These are phyloP conservation scores for Allium cepa DNA, from an alignment of 106 monocot species.

Conservation along the genomic window DNA sequence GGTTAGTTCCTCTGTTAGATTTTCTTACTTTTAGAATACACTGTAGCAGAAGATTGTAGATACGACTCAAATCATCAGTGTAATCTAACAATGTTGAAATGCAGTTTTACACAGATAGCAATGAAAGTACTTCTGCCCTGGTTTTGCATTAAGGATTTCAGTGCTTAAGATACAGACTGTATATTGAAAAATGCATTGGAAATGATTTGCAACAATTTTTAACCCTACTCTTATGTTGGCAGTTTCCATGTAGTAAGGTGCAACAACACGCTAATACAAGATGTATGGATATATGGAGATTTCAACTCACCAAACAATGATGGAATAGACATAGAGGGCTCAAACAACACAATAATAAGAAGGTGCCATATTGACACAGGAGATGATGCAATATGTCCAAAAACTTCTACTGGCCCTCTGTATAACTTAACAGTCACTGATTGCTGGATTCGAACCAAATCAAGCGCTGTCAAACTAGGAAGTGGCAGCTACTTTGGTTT, in stretches of 20 bases:
- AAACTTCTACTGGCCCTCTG: slow-evolving; percentile 73
- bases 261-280: slow-evolving; percentile 33
- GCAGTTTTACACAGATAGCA: no score
- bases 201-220: neutral
- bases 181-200: no score
- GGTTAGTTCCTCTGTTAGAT: slow-evolving; percentile 30
- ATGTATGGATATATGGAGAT: slow-evolving; percentile 76
- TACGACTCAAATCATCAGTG: no score
- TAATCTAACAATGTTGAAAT: no score
- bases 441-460: slow-evolving; percentile 93
- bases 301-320: slow-evolving; percentile 94
- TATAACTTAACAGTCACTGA: slow-evolving; percentile 60
- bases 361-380: slow-evolving; percentile 90
- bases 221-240: slow-evolving; percentile 2
- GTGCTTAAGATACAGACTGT: no score
- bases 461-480: slow-evolving; percentile 81
- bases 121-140: no score
- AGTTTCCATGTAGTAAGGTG: slow-evolving; percentile 89
- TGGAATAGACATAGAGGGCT: slow-evolving; percentile 92
- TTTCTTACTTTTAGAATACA: no score
- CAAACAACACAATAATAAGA: slow-evolving; percentile 84
- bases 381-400: slow-evolving; percentile 95
- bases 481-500: slow-evolving; percentile 89
- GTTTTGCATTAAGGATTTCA: no score
- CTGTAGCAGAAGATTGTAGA: no score